A percentile compares a stretch with the other conserved stretches of the same genome.
phyloP scores from a whole-genome alignment of 306 rosid genomes.

The Argentina anserina region DNA sequence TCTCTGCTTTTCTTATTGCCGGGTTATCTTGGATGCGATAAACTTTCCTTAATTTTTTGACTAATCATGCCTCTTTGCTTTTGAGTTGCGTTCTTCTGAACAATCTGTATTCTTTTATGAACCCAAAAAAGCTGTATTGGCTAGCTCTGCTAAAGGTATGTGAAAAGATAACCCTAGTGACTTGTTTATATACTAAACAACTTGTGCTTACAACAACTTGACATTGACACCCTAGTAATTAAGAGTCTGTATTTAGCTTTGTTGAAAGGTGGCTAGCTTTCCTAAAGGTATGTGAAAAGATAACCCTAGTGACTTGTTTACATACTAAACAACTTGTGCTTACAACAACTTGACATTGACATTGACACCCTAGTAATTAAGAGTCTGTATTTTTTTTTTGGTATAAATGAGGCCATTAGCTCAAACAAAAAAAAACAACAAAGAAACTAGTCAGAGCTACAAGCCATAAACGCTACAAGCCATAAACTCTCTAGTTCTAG shows the following conservation, averaged over 20 bases:
- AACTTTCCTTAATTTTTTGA: not conserved
- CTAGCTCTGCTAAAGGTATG: not conserved
- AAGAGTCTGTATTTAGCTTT: not conserved
- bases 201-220: not conserved
- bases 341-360: not conserved
- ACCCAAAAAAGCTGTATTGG: not conserved
- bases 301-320: not conserved
- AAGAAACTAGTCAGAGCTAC: no score
- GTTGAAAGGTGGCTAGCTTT: not conserved
- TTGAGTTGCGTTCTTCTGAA: not conserved
- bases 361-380: not conserved
- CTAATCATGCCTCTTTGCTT: not conserved
- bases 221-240: not conserved
- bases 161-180: not conserved
- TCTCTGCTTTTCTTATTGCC: not conserved
- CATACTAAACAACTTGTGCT: not conserved
- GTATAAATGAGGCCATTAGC: no score
- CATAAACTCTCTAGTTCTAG: no score
- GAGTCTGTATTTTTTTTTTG: no score
- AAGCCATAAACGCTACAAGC: no score
- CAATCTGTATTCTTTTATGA: not conserved
- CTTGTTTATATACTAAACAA: not conserved
- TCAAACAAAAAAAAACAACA: no score
- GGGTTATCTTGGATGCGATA: not conserved
- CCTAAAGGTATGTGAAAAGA: not conserved